Evolutionary conservation across 2,329 filamentous ascomycete species (phyloP).

Genomic region (Sporothrix pallida): DNA sequence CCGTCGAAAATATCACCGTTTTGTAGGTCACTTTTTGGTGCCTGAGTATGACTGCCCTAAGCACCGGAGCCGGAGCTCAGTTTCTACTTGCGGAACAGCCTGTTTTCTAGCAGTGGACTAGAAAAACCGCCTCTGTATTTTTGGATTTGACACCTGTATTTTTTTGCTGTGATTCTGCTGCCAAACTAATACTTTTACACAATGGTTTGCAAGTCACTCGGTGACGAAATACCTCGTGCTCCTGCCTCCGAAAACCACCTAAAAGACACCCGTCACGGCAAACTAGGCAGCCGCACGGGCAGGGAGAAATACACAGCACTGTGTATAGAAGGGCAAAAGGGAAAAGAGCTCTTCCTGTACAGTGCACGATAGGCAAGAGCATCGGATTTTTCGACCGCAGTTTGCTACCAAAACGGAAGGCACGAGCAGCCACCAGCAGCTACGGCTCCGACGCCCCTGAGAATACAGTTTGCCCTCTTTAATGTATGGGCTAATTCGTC

Average conservation of each 20-base stretch:
- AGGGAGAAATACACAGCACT: background rate
- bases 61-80: background rate
- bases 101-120: background rate
- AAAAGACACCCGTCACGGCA: background rate
- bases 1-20: too few species aligned
- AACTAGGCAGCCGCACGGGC: constrained; percentile 1
- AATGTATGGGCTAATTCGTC: background rate
- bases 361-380: background rate
- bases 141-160: background rate
- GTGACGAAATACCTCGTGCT: background rate
- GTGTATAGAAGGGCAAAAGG: background rate
- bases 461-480: background rate
- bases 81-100: constrained; percentile 13
- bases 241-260: background rate
- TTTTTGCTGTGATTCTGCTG: too few species aligned
- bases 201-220: too few species aligned
- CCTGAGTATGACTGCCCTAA: background rate
- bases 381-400: background rate
- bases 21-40: too few species aligned
- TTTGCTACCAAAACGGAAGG: background rate
- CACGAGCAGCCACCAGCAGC: background rate
- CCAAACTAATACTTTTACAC: background rate
- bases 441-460: background rate
- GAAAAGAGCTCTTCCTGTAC: background rate
- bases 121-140: background rate